Evolutionary conservation across 305 asterid genomes (phyloP), one percentile per base, ranked within the genome.

Genomic region (Fraxinus nigra): DNA sequence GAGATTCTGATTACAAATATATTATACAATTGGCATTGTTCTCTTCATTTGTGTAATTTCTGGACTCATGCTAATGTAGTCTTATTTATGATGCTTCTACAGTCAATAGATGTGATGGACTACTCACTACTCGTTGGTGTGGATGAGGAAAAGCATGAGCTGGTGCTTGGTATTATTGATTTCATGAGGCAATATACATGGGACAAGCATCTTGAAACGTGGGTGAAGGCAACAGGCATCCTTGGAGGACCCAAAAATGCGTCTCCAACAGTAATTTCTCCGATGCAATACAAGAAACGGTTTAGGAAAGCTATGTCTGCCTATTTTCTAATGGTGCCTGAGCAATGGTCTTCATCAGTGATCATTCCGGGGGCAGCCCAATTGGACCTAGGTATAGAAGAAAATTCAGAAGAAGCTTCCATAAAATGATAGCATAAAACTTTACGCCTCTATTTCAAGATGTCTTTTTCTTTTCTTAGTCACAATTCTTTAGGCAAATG

Each of bases 131-230:
- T 93, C 32, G 98, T 92, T 77, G 97, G 98, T 1, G 84, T 93
- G 85, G 98, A 93, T 20, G 97, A 92, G 84, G 96, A 92, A 78
- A 92, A 91, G 77, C 92, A 89, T 11, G 97, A 92, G 80, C 88
- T 93, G 78, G 96, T 92, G 73, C 87, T 93, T n/a, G 98, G 98
- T 73, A 92, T 93, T 16, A 92, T 93, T 69, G 97, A 93, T 86
- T 93, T 92, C 89, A 92, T 93, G 98, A 87, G 98, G 82, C 98
- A 93, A 84, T 93, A 93, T 59, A 93, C 97, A 10, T 93, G 98
- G 97, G 95, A 93, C 92, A 93, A 93, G 86, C 97, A 93, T 85
- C 93, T 93, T 2, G 98, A 94, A 88, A 91, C 92, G 22, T 94
- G 98, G 98, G 98, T 94, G 81, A 94, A 94, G 87, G 91, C 96